Evolutionary conservation across 768 basidiomycete genomes (phyloP), one percentile per base, ranked within the genome.

Genomic region (Mycena haematopus): DNA sequence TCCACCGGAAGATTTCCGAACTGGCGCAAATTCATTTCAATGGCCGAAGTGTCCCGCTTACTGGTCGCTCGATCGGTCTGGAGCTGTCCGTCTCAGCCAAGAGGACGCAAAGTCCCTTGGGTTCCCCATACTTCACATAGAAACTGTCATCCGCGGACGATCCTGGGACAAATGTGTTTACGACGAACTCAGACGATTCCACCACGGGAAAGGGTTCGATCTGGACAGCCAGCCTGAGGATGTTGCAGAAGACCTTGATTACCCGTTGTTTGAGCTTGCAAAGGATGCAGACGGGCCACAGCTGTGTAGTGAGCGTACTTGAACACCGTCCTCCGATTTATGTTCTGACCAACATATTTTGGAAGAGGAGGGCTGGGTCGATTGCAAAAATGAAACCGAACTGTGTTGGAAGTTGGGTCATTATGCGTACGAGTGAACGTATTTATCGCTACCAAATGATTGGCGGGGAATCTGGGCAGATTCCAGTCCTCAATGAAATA

Each of bases 21-120:
- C 47, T 7, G 49, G 50, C 1, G 29, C 38, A 6, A 25, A 25
- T 22, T 52, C 13, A 14, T 35, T 60, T 40, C 29, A 24, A 22
- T 8, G 10, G 21, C 58, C 51, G 9, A 31, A 52, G 0, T 60
- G 51, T 10, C 42, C 24, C 2, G 58, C 51, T 1, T 60, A 60
- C 35, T 60, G 58, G 58, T 52, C 58, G 8, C 31, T 52, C 9
- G 42, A 60, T 22, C 58, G 50, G 0, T 21, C n/a, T 19, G 51
- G 58, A 8, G n/a, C 17, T 9, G 42, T 38, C 21, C 27, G 44
- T 19, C 46, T 57, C 5, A 57, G 31, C 22, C 10, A 2, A 1
- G 35, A 36, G 24, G 56, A 36, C 33, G 56, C 56, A 22, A 14
- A 24, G 13, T 10, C 11, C 10, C 21, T 24, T 9, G 46, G 56